phyloP scores from a whole-genome alignment of 2,329 filamentous ascomycete genomes.

The Fusarium brachygibbosum region DNA sequence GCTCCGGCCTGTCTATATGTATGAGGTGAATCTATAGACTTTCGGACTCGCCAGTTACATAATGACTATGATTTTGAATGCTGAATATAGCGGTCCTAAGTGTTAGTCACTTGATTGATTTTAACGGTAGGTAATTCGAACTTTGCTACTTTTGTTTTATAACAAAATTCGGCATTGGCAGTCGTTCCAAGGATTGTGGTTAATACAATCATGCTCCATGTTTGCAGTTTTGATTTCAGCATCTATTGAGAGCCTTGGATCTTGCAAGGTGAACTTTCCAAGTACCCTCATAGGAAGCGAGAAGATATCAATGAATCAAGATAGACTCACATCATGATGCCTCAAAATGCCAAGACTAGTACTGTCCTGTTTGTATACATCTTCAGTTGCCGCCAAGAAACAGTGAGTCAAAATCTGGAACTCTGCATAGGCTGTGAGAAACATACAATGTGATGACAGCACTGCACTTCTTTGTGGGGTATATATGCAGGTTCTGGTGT shows the following conservation, averaged over 20 bases:
- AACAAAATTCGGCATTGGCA: background rate
- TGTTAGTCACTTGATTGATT: background rate
- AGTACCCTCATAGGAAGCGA: too few species aligned
- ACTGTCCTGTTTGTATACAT: background rate
- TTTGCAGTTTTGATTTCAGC: background rate
- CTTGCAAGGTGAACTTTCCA: background rate
- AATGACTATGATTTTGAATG: background rate
- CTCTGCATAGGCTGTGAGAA: background rate
- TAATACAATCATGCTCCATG: background rate
- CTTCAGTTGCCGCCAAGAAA: background rate
- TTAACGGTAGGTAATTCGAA: background rate
- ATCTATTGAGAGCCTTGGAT: background rate
- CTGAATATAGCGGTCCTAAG: background rate
- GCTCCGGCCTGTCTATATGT: background rate
- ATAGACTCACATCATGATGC: background rate
- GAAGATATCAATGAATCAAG: background rate
- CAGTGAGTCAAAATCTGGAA: background rate
- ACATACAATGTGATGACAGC: background rate
- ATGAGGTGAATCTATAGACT: too few species aligned
- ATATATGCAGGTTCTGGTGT: background rate
- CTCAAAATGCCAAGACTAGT: slow-evolving; percentile 1
- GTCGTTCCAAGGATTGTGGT: background rate
- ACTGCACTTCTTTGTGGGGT: background rate
- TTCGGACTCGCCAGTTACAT: too few species aligned
- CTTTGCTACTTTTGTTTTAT: background rate